Percentiles rank a stretch among this genome's conserved stretches.
These are phyloP conservation scores for Boletellus ananas DNA, from an alignment of 768 basidiomycete species.

Conservation along the genomic window DNA sequence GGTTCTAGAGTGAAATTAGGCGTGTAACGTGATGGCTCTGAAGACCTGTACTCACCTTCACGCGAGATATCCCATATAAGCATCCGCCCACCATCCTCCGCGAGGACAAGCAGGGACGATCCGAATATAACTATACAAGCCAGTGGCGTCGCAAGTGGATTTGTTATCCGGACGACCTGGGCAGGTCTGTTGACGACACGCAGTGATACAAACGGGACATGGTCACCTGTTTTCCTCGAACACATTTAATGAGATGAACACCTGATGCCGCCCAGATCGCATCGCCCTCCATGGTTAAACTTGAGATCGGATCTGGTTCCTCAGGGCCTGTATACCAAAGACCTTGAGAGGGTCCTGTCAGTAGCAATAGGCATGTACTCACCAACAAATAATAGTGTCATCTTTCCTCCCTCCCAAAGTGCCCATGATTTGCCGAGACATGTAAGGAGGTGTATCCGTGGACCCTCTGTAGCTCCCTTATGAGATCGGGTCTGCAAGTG, in stretches of 20 bases:
- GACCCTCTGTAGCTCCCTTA: slow-evolving; percentile 82
- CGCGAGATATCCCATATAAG: slow-evolving; percentile 69
- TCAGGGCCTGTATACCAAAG: slow-evolving; percentile 65
- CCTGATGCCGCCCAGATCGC: slow-evolving; percentile 82
- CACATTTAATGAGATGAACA: slow-evolving; percentile 64
- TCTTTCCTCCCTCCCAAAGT: slow-evolving; percentile 93
- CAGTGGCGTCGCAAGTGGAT: slow-evolving; percentile 60
- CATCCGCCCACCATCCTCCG: slow-evolving; percentile 74
- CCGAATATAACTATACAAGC: slow-evolving; percentile 77
- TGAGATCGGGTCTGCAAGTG: slow-evolving; percentile 79
- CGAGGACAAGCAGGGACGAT: slow-evolving; percentile 71
- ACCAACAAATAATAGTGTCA: slow-evolving; percentile 93
- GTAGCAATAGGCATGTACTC: slow-evolving; percentile 29
- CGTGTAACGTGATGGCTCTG: neutral
- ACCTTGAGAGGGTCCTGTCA: slow-evolving; percentile 1
- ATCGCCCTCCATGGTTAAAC: slow-evolving; percentile 79
- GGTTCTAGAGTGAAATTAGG: slow-evolving; percentile 18
- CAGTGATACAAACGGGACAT: neutral
- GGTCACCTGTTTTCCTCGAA: slow-evolving; percentile 82
- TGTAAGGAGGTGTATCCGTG: slow-evolving; percentile 78
- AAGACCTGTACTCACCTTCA: slow-evolving; percentile 44
- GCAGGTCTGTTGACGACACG: slow-evolving; percentile 4
- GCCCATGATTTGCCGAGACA: slow-evolving; percentile 91
- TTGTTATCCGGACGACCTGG: slow-evolving; percentile 52
- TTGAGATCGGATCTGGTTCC: slow-evolving; percentile 64